Evolutionary conservation across 2,329 filamentous ascomycete genomes (phyloP), one percentile per base, ranked within the genome.

Genomic region (Penicillium sp.): DNA sequence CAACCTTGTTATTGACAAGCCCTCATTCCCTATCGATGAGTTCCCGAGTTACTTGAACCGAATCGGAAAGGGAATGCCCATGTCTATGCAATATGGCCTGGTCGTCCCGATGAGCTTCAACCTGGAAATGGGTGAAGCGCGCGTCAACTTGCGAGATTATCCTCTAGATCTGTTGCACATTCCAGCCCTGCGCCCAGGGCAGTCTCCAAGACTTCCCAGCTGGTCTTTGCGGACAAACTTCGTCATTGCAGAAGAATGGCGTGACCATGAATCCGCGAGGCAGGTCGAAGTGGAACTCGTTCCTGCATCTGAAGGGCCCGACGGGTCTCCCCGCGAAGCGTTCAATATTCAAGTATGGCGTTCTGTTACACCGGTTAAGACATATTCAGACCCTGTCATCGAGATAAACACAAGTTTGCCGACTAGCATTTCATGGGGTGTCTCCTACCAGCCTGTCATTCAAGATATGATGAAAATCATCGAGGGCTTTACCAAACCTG

Each of bases 391-490:
- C 63, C 90, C 96, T 68, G 81, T 80, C 31, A 78, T 98, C 60
- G 87, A 95, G 56, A 90, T 98, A 68, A 95, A 97, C 67, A 96
- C 91, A 2, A 86, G 84, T 47, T 81, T 91, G 51, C 88, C 94
- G 2, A 98, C 93, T 0, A 83, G 87, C 39, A 91, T 98, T 46
- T 96, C 91, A 0, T 98, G 93, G 94, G 90, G 90, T 7, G 90
- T 93, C 40, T 95, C 90, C 2, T 98, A 97, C 63, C 94, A 98
- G 64, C 93, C 94, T 26, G 91, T 91, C 1, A 91, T 98, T 43
- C 93, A 98, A 67, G 94, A 98, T 64, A 95, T 97, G 86, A 98
- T 98, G 93, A 96, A 97, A 80, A 90, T 90, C 24, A 87, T 98
- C 53, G 93, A 98, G 69, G 91, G 87, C 2, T 97, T 98, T 66